Evolutionary conservation across 306 rosid species (phyloP), one percentile per base, ranked within the genome.

Genomic region (Styphnolobium japonicum): DNA sequence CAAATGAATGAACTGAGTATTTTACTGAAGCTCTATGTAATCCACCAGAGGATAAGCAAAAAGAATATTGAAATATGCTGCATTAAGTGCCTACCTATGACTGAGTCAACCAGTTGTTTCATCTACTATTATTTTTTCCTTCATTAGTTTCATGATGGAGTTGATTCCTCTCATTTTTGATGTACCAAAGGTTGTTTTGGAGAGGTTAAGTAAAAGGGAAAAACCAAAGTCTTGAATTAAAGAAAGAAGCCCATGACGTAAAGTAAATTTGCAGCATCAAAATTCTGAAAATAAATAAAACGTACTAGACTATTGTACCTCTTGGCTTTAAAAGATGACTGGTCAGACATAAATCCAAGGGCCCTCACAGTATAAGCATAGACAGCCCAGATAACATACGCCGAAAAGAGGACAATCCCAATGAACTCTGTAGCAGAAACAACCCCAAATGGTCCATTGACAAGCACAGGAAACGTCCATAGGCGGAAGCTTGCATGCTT

Each of bases 391-490:
- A 89, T 36, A 77, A 92, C 94, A 86, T 79, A 94, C 0, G 77
- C 82, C 5, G 37, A 48, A 78, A 92, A 86, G 42, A 94, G 88
- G 33, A 92, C 27, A 71, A 94, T 94, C 49, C 97, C 98, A 60
- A 92, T 77, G 0, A 92, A 31, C 85, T 94, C 98, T 62, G 97
- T 74, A 39, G 91, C 98, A 81, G 94, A 89, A 87, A 94, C 92
- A 27, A 94, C 97, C 52, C 96, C 97, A 53, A 94, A 88, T 29
- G 98, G 97, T 46, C 97, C 98, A 19, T 89, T 88, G 63, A 94
- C 90, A 46, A 94, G 49, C 85, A 90, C 89, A 40, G 98, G 98
- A 67, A 92, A 85, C 0, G 98, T 94, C 98, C 97, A 94, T 66
- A 92, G 86, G 49, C 93, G 82, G 53, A 81, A 87, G 16, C 92